Conservation (phyloP, 805 yeast species). For the Ogataea pilisensis region DNA sequence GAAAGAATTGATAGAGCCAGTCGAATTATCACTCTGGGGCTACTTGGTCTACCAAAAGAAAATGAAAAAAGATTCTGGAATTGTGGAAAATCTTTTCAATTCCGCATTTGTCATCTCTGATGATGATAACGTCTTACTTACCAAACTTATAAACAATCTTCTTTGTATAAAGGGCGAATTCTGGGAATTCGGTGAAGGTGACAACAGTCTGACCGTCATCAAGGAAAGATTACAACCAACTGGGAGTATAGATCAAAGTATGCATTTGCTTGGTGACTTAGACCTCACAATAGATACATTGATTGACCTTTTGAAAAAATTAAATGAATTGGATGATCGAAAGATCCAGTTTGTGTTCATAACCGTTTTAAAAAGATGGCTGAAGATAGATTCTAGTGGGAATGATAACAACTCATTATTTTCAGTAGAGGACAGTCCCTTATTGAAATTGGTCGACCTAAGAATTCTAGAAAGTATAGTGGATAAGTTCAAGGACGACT, state of each 20-base stretch:
- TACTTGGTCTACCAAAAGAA: conserved; percentile 36
- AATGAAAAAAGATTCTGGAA: conserved; percentile 30
- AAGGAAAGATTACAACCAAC: conserved; percentile 17
- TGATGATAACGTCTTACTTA: conserved; percentile 12
- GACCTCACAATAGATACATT: conserved; percentile 38
- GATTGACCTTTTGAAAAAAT: conserved; percentile 9
- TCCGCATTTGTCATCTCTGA: conserved; percentile 23
- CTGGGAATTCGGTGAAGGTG: conserved; percentile 43
- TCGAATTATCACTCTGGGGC: conserved; percentile 38
- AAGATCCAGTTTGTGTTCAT: conserved; percentile 46
- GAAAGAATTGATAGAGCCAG: conserved; percentile 27
- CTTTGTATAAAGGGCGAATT: conserved; percentile 25
- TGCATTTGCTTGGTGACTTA: conserved; percentile 37
- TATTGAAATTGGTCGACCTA: conserved; percentile 52
- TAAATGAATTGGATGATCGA: conserved; percentile 47
- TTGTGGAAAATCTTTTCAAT: conserved; percentile 36
- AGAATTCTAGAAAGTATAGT: conserved; percentile 61
- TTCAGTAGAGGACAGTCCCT: conserved; percentile 42
- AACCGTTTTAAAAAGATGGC: conserved; percentile 57
- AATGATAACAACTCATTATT: conserved; percentile 4
- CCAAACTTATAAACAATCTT: conserved; percentile 14
- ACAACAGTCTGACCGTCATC: conserved; percentile 30
- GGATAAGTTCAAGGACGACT: conserved; percentile 50
- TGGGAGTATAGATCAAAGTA: conserved; percentile 1
- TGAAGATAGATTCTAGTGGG: conserved; percentile 24